Evolutionary conservation across 2,329 filamentous ascomycete genomes (phyloP).

Genomic region (Davidsoniella australis): DNA sequence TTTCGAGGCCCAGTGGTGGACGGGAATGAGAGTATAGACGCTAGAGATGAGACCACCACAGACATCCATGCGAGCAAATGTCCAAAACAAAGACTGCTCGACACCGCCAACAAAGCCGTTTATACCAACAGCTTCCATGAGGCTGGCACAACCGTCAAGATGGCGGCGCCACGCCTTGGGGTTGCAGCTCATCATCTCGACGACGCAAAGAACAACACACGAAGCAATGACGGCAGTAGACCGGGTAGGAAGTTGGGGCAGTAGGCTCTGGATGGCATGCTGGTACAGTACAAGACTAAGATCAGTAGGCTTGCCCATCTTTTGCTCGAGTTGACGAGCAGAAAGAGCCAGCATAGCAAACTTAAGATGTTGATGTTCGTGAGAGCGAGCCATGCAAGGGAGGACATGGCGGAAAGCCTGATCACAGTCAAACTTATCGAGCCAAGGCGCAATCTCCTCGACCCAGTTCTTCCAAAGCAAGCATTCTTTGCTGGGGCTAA

Average conservation of each 20-base stretch:
- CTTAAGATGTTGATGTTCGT: conserved; percentile 23
- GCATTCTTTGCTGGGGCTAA: conserved; percentile 18
- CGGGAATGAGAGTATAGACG: conserved; percentile 31
- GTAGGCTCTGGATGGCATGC: conserved; percentile 31
- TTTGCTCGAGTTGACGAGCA: conserved; percentile 32
- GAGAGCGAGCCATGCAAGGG: conserved; percentile 27
- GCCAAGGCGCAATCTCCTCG: conserved; percentile 26
- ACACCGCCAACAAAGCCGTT: conserved; percentile 32
- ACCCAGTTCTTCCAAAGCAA: conserved; percentile 26
- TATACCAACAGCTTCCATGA: conserved; percentile 32
- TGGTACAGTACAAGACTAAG: conserved; percentile 30
- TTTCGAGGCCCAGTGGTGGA: conserved; percentile 27
- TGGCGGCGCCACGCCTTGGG: conserved; percentile 33
- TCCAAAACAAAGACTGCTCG: conserved; percentile 36
- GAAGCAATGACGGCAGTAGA: conserved; percentile 33
- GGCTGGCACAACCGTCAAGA: conserved; percentile 32
- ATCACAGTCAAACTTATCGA: conserved; percentile 35
- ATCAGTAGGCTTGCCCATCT: conserved; percentile 15
- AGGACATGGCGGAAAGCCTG: conserved; percentile 30
- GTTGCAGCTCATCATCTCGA: conserved; percentile 34
- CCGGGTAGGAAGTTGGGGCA: conserved; percentile 29
- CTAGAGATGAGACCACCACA: conserved; percentile 35
- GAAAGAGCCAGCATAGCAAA: conserved; percentile 34
- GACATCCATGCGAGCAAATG: conserved; percentile 36
- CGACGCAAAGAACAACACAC: conserved; percentile 34